Evolutionary conservation across 345 rosid species (phyloP), one percentile per base, ranked within the genome.

Genomic region (Eucalyptus camaldulensis): DNA sequence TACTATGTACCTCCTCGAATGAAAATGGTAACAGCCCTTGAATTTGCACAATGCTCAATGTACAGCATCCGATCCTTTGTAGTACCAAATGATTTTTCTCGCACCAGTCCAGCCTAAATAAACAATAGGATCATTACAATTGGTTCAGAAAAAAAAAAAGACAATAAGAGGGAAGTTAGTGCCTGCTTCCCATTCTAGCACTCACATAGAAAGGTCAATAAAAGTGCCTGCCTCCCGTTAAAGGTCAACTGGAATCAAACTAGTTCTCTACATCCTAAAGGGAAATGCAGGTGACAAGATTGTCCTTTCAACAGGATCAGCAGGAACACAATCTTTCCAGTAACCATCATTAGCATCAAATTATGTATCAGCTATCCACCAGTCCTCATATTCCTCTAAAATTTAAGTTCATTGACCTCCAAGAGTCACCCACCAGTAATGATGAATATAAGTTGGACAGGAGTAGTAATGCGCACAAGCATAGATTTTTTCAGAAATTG

Each of bases 41-140:
- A 96, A 94, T 95, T 95, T 86, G 97, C 95, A 91, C 97, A 94
- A 62, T 94, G 98, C 91, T 96, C 98, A 89, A 95, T 93, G 92
- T 96, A 95, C 88, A 96, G 90, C 98, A 96, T 96, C 87, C 94
- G 89, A 88, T 96, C 98, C 92, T 96, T 94, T 40, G 98, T 96
- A 86, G 98, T 96, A 16, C 98, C 98, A 90, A 96, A 95, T 50
- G 96, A 88, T 94, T 93, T 96, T 87, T 95, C 98, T 87, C 96
- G 93, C 90, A 96, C 98, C 90, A 95, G 72, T 67, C 98, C 98
- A 92, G 99, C 99, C 99, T 98, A 76, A 88, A 88, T 60, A 83
- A n/a, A 87, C 29, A 89, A 50, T 8, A 89, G 13, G 54, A 40
- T 86, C 31, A 31, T 54, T 24, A 37, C 19, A 40, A 40, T 86